Evolutionary conservation across 768 basidiomycete species (phyloP).

Genomic region (Saitozyma sp.): DNA sequence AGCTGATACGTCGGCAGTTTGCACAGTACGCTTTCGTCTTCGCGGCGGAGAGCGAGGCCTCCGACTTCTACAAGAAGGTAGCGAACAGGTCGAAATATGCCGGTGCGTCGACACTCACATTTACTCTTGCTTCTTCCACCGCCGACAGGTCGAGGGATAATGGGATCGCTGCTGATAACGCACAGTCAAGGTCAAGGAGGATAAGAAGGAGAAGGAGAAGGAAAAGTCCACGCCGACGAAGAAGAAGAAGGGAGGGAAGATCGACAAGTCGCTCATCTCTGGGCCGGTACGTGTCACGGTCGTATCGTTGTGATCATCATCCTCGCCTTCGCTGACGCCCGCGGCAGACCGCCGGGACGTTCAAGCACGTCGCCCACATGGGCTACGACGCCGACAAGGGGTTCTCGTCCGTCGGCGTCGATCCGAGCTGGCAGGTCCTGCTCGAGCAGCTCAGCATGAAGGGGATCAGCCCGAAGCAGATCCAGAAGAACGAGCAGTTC

Average conservation of each 20-base stretch:
- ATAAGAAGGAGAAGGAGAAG: constrained; percentile 39
- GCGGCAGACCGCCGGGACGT: constrained; percentile 57
- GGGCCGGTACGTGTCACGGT: constrained; percentile 60
- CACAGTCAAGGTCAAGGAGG: constrained; percentile 44
- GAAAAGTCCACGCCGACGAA: constrained; percentile 33
- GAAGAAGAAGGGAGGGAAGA: constrained; percentile 62
- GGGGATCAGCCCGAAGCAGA: constrained; percentile 67
- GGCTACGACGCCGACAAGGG: constrained; percentile 85
- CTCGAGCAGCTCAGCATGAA: constrained; percentile 64
- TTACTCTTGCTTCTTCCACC: neutral
- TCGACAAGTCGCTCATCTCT: constrained; percentile 91
- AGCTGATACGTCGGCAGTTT: neutral
- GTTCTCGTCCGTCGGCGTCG: constrained; percentile 81
- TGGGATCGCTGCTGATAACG: neutral
- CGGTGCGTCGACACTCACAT: constrained; percentile 41
- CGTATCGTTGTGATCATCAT: neutral
- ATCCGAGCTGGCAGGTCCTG: constrained; percentile 81
- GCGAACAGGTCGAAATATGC: constrained; percentile 63
- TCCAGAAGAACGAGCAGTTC: constrained; percentile 79
- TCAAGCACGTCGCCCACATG: constrained; percentile 92
- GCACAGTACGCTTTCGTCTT: constrained; percentile 70
- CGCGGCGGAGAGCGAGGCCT: constrained; percentile 79
- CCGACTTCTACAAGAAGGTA: constrained; percentile 81
- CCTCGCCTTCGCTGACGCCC: neutral
- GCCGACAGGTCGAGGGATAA: neutral